Evolutionary conservation across 257 asterid genomes (phyloP).

Genomic region (Penstemon barbatus): DNA sequence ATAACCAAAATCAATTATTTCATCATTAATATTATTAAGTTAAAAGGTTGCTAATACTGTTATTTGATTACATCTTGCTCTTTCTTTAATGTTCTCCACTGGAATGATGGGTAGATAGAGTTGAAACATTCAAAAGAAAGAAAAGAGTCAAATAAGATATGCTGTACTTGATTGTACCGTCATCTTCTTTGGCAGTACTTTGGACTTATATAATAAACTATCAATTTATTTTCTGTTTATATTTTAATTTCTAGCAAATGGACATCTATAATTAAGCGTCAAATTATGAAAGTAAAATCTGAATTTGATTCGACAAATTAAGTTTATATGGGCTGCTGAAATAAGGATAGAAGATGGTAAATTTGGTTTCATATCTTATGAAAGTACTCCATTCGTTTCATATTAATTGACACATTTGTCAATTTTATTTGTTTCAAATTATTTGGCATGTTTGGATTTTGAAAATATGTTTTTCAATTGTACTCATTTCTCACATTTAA

Average conservation of each 20-base stretch:
- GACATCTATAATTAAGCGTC: background rate
- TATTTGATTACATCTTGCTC: background rate
- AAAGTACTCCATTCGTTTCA: too few relatives aligned
- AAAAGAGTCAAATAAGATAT: constrained; percentile 32
- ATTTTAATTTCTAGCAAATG: background rate
- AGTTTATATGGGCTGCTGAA: too few relatives aligned
- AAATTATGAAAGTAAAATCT: too few relatives aligned
- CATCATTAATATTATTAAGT: background rate
- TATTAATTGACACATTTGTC: too few relatives aligned
- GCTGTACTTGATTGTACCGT: constrained; percentile 50
- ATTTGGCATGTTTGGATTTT: too few relatives aligned
- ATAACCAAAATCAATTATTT: too few relatives aligned
- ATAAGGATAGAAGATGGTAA: too few relatives aligned
- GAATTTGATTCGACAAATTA: too few relatives aligned
- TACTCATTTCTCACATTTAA: too few relatives aligned
- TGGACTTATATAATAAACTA: constrained; percentile 22
- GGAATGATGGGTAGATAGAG: background rate
- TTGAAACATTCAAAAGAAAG: background rate
- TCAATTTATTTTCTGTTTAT: background rate
- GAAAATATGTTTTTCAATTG: too few relatives aligned
- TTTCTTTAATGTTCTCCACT: background rate
- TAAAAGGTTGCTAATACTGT: background rate
- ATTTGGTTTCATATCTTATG: too few relatives aligned
- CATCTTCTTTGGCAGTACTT: constrained; percentile 30
- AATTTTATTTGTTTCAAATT: too few relatives aligned